Percentiles rank a stretch among this genome's conserved stretches.
Conservation (phyloP, 2,329 filamentous ascomycete genomes). For the Cladobotryum mycophilum region DNA sequence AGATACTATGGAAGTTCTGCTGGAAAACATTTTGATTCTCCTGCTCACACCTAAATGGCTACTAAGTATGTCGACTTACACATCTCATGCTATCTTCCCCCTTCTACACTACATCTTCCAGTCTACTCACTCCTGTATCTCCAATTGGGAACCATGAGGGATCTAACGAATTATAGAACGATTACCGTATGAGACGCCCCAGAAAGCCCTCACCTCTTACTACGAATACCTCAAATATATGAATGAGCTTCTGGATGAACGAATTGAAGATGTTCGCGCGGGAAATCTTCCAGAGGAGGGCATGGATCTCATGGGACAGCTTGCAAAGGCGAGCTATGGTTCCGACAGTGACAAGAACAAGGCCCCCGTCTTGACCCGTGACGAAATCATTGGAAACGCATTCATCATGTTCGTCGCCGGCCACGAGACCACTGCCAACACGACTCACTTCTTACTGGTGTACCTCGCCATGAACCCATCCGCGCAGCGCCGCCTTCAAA, state of each 20-base stretch:
- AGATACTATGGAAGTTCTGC: slow-evolving; percentile 52
- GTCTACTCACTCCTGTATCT: not conserved
- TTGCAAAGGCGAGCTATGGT: slow-evolving; percentile 37
- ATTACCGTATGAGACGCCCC: slow-evolving; percentile 46
- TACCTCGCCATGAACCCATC: slow-evolving; percentile 60
- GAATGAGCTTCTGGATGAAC: slow-evolving; percentile 59
- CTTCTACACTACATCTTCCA: not conserved
- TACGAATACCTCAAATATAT: slow-evolving; percentile 64
- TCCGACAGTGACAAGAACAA: slow-evolving; percentile 14
- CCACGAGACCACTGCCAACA: slow-evolving; percentile 75
- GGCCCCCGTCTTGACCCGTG: slow-evolving; percentile 43
- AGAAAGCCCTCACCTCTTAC: slow-evolving; percentile 47
- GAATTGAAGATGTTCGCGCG: slow-evolving; percentile 38
- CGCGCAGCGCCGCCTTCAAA: slow-evolving; percentile 60
- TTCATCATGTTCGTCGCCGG: slow-evolving; percentile 66
- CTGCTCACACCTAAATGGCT: slow-evolving; percentile 54
- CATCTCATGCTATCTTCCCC: too few species aligned
- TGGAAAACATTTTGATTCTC: slow-evolving; percentile 58
- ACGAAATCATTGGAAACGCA: slow-evolving; percentile 67
- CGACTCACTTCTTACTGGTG: slow-evolving; percentile 64
- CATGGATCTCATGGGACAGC: slow-evolving; percentile 48
- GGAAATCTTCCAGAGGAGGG: slow-evolving; percentile 36
- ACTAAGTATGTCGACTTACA: slow-evolving; percentile 34
- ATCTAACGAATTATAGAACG: slow-evolving; percentile 23
- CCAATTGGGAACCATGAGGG: not conserved